Base-by-base conservation (phyloP, 2,329 filamentous ascomycete genomes). In the Paecilomyces fulvus region DNA sequence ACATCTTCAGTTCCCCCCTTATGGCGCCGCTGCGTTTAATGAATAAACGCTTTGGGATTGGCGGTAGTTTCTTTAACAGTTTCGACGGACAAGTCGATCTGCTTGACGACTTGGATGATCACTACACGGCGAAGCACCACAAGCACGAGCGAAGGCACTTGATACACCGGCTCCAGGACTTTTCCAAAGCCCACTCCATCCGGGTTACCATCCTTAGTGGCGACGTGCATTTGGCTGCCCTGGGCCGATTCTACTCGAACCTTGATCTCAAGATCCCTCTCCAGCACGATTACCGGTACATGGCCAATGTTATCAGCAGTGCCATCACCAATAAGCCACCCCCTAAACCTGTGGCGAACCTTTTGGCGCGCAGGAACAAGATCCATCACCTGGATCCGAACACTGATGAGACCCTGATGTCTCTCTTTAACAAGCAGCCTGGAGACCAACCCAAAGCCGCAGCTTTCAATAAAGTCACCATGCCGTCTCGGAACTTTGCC, bases 111-210 rank as follows among this genome's bases (percentile, higher is more conserved):
- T 67, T 87, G 49, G 84, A 86, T 63, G 84, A 87, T 64, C 84
- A 86, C 64, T 96, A 96, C 77, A 96, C 92, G 1, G 90, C 92
- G 5, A 85, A 85, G 60, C 90, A 91, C 53, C 92, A 97, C 79
- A 97, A 96, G 74, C 82, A 83, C 58, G 92, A 97, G 78, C 88
- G 92, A 49, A 86, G 85, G 56, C 79, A 84, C 43, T 79, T 97
- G 49, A 70, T 92, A 75, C 64, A 88, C 73, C 69, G 83, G 70
- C 67, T 89, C 53, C 81, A 95, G 63, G 72, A 77, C 20, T 71
- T 86, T 30, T 73, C 83, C 10, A 79, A 80, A 61, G 70, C 78
- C 57, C 73, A 83, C 69, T 80, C 75, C 8, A 74, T 83, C 11
- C 82, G 83, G 17, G 73, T 86, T 52, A 82, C 82, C 10, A 86